Conservation (phyloP, 179 eudicot genomes). For the Beta macrorhiza region DNA sequence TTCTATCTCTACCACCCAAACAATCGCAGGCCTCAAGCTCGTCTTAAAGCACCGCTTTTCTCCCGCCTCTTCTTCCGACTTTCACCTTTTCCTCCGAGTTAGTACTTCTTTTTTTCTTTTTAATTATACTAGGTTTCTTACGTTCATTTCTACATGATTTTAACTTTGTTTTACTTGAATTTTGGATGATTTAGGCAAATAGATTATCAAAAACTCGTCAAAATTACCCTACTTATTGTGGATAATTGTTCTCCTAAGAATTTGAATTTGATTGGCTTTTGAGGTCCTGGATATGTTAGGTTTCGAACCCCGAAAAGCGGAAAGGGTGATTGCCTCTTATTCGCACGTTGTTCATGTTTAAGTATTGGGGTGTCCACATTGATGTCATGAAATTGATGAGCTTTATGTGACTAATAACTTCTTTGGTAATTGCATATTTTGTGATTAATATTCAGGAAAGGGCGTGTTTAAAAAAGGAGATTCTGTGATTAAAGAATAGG, state of each 20-base stretch:
- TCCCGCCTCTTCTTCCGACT: constrained; percentile 28
- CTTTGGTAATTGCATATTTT: not conserved
- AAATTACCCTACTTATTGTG: not conserved
- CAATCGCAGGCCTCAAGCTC: constrained; percentile 27
- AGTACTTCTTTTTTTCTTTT: not conserved
- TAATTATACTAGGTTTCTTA: no score
- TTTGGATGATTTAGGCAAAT: no score
- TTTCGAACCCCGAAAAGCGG: no score
- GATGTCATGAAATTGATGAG: not conserved
- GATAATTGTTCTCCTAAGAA: no score
- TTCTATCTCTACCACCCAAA: constrained; percentile 21
- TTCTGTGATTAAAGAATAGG: not conserved
- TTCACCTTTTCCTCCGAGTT: constrained; percentile 52
- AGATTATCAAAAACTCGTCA: no score
- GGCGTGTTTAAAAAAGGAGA: not conserved
- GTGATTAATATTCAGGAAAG: not conserved
- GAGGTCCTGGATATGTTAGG: no score
- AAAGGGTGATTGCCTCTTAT: not conserved
- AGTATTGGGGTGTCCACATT: not conserved
- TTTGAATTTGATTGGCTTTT: no score
- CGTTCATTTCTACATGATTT: no score
- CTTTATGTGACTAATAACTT: no score
- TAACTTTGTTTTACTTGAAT: no score
- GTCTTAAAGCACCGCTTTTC: constrained; percentile 21
- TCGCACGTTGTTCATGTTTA: not conserved